Evolutionary conservation across 495 filamentous ascomycete species (phyloP).

Genomic region (Pseudevernia furfuracea): DNA sequence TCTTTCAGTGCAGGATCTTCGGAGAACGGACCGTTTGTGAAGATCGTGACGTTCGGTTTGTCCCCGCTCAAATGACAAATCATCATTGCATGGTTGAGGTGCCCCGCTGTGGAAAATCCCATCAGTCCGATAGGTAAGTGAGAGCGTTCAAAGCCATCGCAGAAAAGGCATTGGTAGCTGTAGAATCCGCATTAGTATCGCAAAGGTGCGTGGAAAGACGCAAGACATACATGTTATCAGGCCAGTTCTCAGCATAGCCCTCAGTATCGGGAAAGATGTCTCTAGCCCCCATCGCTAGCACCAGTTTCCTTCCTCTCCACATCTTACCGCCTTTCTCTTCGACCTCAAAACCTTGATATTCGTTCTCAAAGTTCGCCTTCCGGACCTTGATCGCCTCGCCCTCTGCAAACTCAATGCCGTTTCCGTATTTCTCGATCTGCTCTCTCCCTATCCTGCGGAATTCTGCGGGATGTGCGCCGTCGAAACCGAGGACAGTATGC

Average conservation of each 20-base stretch:
- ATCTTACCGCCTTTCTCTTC: conserved; percentile 25
- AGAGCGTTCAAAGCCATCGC: not conserved
- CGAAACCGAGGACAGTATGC: conserved; percentile 28
- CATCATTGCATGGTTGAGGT: conserved; percentile 16
- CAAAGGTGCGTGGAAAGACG: not conserved
- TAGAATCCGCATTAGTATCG: conserved; percentile 6
- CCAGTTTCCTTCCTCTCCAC: conserved; percentile 37
- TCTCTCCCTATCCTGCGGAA: conserved; percentile 31
- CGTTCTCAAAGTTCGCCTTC: conserved; percentile 18
- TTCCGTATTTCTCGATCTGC: conserved; percentile 35
- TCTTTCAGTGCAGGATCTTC: conserved; percentile 10
- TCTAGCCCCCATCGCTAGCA: conserved; percentile 39
- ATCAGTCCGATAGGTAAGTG: not conserved
- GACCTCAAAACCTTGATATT: conserved; percentile 29
- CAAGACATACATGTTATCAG: conserved; percentile 26
- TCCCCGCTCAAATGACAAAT: conserved; percentile 20
- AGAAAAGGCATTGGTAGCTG: not conserved
- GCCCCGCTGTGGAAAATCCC: not conserved
- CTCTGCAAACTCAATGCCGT: conserved; percentile 29
- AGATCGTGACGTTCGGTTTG: conserved; percentile 29
- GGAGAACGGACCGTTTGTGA: conserved; percentile 27
- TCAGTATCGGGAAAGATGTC: conserved; percentile 34
- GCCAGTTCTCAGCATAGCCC: conserved; percentile 34
- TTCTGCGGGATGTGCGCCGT: conserved; percentile 35
- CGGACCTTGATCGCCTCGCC: conserved; percentile 21